phyloP scores from a whole-genome alignment of 2,329 filamentous ascomycete genomes.

The Albophoma yamanashiensis region DNA sequence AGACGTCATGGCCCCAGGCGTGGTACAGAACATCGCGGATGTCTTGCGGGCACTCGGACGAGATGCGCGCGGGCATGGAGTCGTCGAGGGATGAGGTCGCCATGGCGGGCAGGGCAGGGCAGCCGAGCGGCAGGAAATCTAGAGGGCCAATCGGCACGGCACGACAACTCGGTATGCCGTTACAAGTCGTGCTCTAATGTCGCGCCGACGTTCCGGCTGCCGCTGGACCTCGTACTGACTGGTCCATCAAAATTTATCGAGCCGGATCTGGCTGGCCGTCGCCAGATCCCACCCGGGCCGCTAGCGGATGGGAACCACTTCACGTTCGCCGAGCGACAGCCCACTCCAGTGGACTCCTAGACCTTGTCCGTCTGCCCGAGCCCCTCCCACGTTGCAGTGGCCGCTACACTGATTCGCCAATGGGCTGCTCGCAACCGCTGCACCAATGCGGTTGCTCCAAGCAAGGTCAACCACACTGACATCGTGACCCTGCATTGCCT shows the following conservation, averaged over 20 bases:
- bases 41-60: slow-evolving; percentile 37
- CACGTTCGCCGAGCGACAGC: not conserved
- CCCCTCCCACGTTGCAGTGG: slow-evolving; percentile 11
- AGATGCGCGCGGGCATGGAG: slow-evolving; percentile 41
- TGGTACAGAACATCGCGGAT: slow-evolving; percentile 40
- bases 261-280: not conserved
- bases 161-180: not conserved
- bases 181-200: too few species aligned
- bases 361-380: not conserved
- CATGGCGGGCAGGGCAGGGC: slow-evolving; percentile 1
- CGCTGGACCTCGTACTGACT: not conserved
- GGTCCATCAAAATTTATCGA: not conserved
- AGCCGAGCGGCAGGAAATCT: not conserved
- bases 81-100: slow-evolving; percentile 28
- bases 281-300: not conserved
- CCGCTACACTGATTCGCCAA: slow-evolving; percentile 14
- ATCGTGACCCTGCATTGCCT: slow-evolving; percentile 1
- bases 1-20: slow-evolving; percentile 51
- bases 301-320: not conserved
- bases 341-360: slow-evolving; percentile 3
- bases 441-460: not conserved
- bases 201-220: not conserved
- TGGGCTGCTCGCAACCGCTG: not conserved
- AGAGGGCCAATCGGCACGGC: not conserved
- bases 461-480: not conserved